Evolutionary conservation across 257 asterid species (phyloP).

Genomic region (Sherardia arvensis): DNA sequence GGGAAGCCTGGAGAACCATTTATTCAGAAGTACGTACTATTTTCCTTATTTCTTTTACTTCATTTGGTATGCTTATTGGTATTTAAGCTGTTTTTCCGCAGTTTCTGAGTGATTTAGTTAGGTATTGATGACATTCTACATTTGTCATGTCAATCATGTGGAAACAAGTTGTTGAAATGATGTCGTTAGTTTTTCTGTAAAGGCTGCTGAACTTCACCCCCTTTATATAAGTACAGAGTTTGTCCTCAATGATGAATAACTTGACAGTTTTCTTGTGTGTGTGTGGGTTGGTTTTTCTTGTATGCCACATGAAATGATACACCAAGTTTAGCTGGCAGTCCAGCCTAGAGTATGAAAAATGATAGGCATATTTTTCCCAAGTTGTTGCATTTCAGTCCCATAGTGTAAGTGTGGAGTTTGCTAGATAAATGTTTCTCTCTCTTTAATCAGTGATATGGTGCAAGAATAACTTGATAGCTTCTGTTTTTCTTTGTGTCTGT

Average conservation of each 20-base stretch:
- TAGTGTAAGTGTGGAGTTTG: too few species aligned
- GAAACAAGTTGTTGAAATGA: not conserved
- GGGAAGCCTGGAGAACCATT: constrained; percentile 93
- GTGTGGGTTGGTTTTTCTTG: too few species aligned
- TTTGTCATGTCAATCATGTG: too few species aligned
- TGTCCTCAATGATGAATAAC: not conserved
- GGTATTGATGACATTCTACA: not conserved
- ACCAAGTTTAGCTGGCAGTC: too few species aligned
- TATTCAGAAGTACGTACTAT: constrained; percentile 61
- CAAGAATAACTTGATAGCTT: too few species aligned
- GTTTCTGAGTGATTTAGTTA: not conserved
- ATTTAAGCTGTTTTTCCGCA: not conserved
- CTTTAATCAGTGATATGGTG: too few species aligned
- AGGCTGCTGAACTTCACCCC: not conserved
- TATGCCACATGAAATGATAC: too few species aligned
- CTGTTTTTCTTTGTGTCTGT: not conserved
- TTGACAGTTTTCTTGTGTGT: not conserved
- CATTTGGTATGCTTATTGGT: not conserved
- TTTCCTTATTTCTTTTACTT: not conserved
- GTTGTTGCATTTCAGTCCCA: too few species aligned
- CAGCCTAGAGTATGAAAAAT: too few species aligned
- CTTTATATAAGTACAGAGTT: too few species aligned
- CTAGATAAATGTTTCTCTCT: too few species aligned
- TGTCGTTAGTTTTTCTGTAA: not conserved
- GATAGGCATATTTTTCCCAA: too few species aligned